Evolutionary conservation across 352 stramenopile species (phyloP).

Genomic region (Phytophthora agathidicida): DNA sequence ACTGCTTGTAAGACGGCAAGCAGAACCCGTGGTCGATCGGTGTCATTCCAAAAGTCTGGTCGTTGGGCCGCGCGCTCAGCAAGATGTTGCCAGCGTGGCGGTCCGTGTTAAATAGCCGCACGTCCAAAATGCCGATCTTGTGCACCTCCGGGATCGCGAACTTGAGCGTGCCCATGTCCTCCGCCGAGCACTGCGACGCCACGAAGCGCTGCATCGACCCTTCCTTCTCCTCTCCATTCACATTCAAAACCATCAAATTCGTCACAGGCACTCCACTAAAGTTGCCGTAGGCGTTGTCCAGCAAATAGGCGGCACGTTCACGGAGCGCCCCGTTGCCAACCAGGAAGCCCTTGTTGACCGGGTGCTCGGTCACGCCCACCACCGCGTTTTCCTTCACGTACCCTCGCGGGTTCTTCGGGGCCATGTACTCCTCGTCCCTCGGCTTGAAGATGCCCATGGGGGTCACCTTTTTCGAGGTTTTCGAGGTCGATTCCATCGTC

Average conservation of each 20-base stretch:
- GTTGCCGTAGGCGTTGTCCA: conserved; percentile 77
- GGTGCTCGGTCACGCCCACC: conserved; percentile 82
- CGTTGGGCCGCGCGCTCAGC: conserved; percentile 52
- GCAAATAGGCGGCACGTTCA: conserved; percentile 83
- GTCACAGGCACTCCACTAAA: conserved; percentile 89
- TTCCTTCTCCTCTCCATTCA: conserved; percentile 76
- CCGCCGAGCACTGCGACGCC: conserved; percentile 79
- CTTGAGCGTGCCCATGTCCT: conserved; percentile 90
- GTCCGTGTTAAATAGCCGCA: conserved; percentile 91
- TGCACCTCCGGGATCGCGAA: conserved; percentile 87
- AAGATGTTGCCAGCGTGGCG: conserved; percentile 90
- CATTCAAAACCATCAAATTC: conserved; percentile 69
- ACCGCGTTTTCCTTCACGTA: conserved; percentile 89
- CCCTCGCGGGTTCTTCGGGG: conserved; percentile 97
- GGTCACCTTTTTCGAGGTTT: conserved; percentile 22
- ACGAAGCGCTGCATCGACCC: conserved; percentile 89
- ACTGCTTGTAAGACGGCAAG: conserved; percentile 81
- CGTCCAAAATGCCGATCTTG: conserved; percentile 89
- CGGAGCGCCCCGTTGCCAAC: conserved; percentile 86
- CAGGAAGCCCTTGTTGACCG: conserved; percentile 85
- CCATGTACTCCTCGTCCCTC: conserved; percentile 98
- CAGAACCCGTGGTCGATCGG: conserved; percentile 91
- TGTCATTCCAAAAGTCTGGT: conserved; percentile 82
- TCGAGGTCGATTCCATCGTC: conserved; percentile 25
- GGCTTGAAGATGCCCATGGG: conserved; percentile 96